Evolutionary conservation across 2,329 filamentous ascomycete species (phyloP).

Genomic region (Fusarium anthophilum): DNA sequence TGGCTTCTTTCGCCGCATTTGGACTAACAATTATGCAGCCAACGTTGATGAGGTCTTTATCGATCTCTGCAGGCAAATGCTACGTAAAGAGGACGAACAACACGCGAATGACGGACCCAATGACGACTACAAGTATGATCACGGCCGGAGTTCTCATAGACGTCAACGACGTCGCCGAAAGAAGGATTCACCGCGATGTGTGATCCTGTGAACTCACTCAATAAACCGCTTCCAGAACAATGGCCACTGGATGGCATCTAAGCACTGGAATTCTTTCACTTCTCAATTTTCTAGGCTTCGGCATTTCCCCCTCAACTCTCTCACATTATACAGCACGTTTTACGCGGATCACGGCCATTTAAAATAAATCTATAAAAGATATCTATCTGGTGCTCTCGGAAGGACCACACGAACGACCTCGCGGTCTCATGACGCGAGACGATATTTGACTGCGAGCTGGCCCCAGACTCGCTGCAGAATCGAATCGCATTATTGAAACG

Average conservation of each 20-base stretch:
- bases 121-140: slow-evolving; percentile 55
- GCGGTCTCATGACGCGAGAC: slow-evolving; percentile 33
- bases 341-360: slow-evolving; percentile 19
- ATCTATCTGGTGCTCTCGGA: slow-evolving; percentile 14
- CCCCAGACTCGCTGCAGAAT: background rate
- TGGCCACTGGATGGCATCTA: slow-evolving; percentile 33
- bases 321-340: slow-evolving; percentile 15
- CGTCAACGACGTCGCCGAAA: slow-evolving; percentile 45
- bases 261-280: slow-evolving; percentile 9
- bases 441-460: slow-evolving; percentile 12
- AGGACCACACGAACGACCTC: slow-evolving; percentile 26
- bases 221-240: background rate
- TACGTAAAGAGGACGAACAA: slow-evolving; percentile 72
- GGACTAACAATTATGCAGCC: slow-evolving; percentile 54
- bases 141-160: slow-evolving; percentile 40
- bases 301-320: background rate
- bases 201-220: slow-evolving; percentile 51
- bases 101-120: slow-evolving; percentile 46
- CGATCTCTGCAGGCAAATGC: slow-evolving; percentile 85
- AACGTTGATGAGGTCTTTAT: slow-evolving; percentile 93
- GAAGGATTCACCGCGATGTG: slow-evolving; percentile 52
- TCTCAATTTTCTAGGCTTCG: slow-evolving; percentile 14
- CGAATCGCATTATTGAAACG: slow-evolving; percentile 7
- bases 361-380: slow-evolving; percentile 17
- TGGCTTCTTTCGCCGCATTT: slow-evolving; percentile 17